Evolutionary conservation across 345 rosid species (phyloP).

Genomic region (Melaleuca alternifolia): DNA sequence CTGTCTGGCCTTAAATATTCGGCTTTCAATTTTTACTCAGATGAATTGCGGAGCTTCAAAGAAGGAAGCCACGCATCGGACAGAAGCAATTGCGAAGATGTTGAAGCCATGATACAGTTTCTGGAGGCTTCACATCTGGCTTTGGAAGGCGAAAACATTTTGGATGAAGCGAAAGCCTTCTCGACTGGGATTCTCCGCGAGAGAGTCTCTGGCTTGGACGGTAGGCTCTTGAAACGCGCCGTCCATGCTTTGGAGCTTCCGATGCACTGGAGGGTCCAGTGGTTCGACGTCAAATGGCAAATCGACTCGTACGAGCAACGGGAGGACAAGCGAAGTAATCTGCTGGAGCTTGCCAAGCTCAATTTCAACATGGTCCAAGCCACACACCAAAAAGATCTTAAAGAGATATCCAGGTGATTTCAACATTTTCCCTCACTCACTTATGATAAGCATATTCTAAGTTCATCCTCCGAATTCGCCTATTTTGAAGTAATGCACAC

Average conservation of each 20-base stretch:
- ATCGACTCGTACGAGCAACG: slow-evolving; percentile 5
- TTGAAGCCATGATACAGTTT: slow-evolving; percentile 24
- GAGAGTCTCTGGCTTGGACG: not conserved
- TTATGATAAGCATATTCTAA: slow-evolving; percentile 2
- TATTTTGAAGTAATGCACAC: not conserved
- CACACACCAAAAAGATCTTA: slow-evolving; percentile 31
- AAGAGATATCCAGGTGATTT: slow-evolving; percentile 24
- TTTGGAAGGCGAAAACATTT: slow-evolving; percentile 16
- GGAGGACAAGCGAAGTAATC: not conserved
- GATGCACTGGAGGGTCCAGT: slow-evolving; percentile 25
- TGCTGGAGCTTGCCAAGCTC: slow-evolving; percentile 27
- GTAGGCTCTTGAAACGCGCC: not conserved
- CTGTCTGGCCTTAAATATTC: not conserved
- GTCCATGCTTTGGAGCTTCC: slow-evolving; percentile 28
- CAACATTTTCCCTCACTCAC: not conserved
- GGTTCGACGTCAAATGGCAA: slow-evolving; percentile 47
- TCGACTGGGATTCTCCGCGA: slow-evolving; percentile 3
- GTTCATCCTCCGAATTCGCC: not conserved
- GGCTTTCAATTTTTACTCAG: slow-evolving; percentile 3
- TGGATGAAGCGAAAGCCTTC: slow-evolving; percentile 17
- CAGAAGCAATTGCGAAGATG: not conserved
- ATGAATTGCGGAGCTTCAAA: slow-evolving; percentile 13
- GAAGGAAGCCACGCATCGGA: slow-evolving; percentile 7
- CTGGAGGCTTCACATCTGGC: slow-evolving; percentile 33
- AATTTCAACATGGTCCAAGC: slow-evolving; percentile 43